These are phyloP conservation scores for Danielozyma ontarioensis DNA, from an alignment of 805 yeast genomes.

Conservation along the genomic window DNA sequence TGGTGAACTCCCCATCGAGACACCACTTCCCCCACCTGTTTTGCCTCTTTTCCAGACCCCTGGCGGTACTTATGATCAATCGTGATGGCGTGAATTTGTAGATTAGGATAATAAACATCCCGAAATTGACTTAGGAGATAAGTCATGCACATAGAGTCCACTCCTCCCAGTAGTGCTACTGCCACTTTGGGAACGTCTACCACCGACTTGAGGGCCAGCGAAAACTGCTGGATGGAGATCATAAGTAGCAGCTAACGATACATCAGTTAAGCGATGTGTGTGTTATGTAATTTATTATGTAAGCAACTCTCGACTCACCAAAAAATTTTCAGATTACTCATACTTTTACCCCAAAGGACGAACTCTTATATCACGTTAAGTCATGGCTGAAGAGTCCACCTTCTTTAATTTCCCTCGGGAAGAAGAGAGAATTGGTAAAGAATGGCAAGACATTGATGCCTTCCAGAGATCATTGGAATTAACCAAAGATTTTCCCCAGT, in stretches of 20 bases:
- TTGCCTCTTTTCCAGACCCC: conserved; percentile 48
- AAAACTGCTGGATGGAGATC: not conserved
- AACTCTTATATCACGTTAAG: not conserved
- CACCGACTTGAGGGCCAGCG: not conserved
- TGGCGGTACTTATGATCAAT: conserved; percentile 58
- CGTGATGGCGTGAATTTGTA: conserved; percentile 51
- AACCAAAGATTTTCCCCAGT: conserved; percentile 79
- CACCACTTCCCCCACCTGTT: conserved; percentile 26
- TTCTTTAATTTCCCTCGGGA: conserved; percentile 77
- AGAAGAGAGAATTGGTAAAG: conserved; percentile 74
- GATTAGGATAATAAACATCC: conserved; percentile 16
- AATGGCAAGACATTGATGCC: conserved; percentile 93
- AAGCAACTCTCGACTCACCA: too few relatives aligned
- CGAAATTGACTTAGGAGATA: conserved; percentile 40
- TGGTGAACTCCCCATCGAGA: conserved; percentile 31
- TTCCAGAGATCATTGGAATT: conserved; percentile 80
- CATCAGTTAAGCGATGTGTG: too few relatives aligned
- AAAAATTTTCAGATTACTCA: not conserved
- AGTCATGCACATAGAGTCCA: conserved; percentile 70
- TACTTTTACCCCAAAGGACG: too few relatives aligned
- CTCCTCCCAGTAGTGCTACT: conserved; percentile 76
- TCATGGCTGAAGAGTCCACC: conserved; percentile 9
- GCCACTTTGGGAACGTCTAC: conserved; percentile 19
- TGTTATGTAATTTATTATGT: too few relatives aligned
- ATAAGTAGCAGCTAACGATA: too few relatives aligned